Evolutionary conservation across 345 rosid genomes (phyloP), one percentile per base, ranked within the genome.

Genomic region (Acer negundo): DNA sequence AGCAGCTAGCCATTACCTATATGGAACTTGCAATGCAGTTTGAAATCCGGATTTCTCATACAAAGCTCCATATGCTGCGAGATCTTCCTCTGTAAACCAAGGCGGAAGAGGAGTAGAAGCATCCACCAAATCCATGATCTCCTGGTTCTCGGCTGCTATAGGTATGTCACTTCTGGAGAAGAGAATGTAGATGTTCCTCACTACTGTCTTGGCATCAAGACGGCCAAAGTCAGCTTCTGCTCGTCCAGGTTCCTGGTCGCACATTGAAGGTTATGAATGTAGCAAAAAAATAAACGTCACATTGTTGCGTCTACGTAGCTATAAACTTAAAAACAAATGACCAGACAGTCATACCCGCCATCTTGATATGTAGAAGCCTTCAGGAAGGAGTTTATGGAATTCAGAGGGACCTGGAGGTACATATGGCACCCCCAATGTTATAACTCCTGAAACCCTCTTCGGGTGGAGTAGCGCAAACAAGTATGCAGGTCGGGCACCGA

Each of bases 211-310:
- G 6, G 87, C 85, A 81, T 87, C 87, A 35, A 86, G 23, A 8
- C 89, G 85, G 51, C 88, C 84, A 51, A 90, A 90, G 75, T 89
- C 92, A 68, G 92, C 94, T 80, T 90, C 92, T 10, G 94, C 92
- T 20, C 89, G 75, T 55, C 90, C 89, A 22, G 89, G 89, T 79
- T 84, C 83, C 90, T 87, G 46, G 10, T 51, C 3, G 0, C 40
- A 38, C 6, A 17, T 61, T 28, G 44, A 44, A 49, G 31, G 3
- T 6, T 66, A 1, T 22, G 31, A 28, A 35, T 35, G 3, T 7
- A 40, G 55, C 22, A n/a, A 19, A 77, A 17, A 28, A 28, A 28
- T 2, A 19, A 24, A n/a, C 0, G 55, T 20, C 31, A 55, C 7
- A 35, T 72, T 51, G 23, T 51, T 49, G 38, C 6, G 38, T 51